Evolutionary conservation across 2,329 filamentous ascomycete genomes (phyloP), one percentile per base, ranked within the genome.

Genomic region (Fusarium luffae): DNA sequence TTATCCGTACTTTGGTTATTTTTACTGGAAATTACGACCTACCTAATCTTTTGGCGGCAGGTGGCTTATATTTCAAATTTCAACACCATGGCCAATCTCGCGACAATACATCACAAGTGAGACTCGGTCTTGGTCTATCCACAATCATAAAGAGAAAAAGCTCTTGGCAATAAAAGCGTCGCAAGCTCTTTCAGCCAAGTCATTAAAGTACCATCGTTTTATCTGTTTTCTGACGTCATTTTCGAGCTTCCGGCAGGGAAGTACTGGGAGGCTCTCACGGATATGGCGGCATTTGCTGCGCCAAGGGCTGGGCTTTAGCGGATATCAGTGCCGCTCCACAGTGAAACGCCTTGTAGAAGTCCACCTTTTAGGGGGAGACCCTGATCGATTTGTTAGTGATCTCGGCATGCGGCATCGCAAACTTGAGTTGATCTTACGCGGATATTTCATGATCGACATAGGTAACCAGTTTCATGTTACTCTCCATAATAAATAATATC

Each of bases 21-120:
- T 52, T 52, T 52, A 52, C 19, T 37, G 10, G 34, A 37, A 37
- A 37, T 37, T 37, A n/a, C 34, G 34, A 37, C 49, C 34, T 42
- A 42, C 57, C 49, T 43, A 50, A 28, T 47, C 30, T 41, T 34
- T 56, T 47, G 63, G 63, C 19, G 64, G 63, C 37, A 10, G 51
- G 63, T 70, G 68, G 68, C 68, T 70, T 63, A 68, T 71, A 68
- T 71, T 65, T 71, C 21, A 65, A 56, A 34, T 71, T 65, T 71
- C 32, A 65, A 56, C 42, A 27, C 47, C 46, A 62, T 56, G 42
- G 52, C 34, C 51, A 56, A 65, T 68, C 43, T 55, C 28, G 34
- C 59, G 42, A 52, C 54, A n/a, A 34, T 16, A 9, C 30, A 41
- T 30, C 27, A 48, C 25, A 51, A 48, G 46, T 51, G 25, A 41